A percentile compares a stretch with the other conserved stretches of the same genome.
These are phyloP conservation scores for Nothomitra cinnamomea DNA, from an alignment of 2,329 filamentous ascomycete genomes.

Conservation along the genomic window DNA sequence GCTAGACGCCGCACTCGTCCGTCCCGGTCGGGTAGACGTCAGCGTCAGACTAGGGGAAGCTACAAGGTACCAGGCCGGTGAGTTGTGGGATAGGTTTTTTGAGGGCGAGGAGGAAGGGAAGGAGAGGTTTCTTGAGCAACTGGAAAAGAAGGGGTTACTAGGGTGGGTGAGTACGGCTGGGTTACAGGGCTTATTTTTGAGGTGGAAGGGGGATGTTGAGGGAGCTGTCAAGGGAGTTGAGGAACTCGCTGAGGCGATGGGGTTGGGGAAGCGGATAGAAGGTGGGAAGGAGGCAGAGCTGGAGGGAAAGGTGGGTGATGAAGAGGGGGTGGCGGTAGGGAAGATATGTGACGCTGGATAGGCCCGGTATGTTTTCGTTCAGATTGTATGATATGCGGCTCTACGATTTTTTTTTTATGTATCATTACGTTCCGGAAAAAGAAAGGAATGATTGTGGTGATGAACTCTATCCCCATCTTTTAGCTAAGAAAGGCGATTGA, in stretches of 20 bases:
- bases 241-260: not conserved
- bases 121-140: conserved; percentile 50
- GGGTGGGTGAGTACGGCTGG: conserved; percentile 68
- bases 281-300: not conserved
- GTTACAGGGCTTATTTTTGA: conserved; percentile 84
- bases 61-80: conserved; percentile 62
- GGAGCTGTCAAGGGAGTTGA: conserved; percentile 65
- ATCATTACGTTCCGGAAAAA: too few species aligned
- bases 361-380: too few species aligned
- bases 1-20: conserved; percentile 73
- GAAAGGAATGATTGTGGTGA: too few species aligned
- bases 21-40: conserved; percentile 88
- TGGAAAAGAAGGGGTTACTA: conserved; percentile 55
- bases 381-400: too few species aligned
- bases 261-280: not conserved
- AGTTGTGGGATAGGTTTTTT: conserved; percentile 94
- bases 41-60: conserved; percentile 80
- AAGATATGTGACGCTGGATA: too few species aligned
- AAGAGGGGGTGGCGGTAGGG: too few species aligned
- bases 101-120: conserved; percentile 48
- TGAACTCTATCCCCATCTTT: too few species aligned
- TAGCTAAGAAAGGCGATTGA: too few species aligned
- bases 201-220: conserved; percentile 81
- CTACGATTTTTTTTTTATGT: too few species aligned
- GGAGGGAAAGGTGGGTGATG: not conserved